phyloP scores from a whole-genome alignment of 164 flowering plant genomes.

The Nymphaea thermarum region DNA sequence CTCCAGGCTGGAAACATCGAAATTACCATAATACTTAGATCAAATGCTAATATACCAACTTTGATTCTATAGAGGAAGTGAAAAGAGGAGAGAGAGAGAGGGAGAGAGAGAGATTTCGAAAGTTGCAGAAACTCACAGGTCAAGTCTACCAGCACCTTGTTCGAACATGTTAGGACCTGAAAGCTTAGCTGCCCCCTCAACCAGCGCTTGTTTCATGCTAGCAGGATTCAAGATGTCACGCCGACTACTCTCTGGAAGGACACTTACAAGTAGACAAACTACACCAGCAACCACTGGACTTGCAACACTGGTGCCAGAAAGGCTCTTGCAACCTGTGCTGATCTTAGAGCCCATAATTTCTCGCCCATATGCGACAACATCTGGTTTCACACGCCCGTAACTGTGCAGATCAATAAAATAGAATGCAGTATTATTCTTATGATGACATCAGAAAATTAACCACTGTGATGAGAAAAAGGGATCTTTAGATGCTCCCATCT shows the following conservation, averaged over 20 bases:
- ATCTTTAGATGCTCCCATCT: too few relatives aligned
- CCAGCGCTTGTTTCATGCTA: slow-evolving; percentile 98
- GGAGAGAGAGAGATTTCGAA: too few relatives aligned
- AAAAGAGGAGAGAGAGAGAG: too few relatives aligned
- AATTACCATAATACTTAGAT: too few relatives aligned
- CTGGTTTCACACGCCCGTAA: slow-evolving; percentile 94
- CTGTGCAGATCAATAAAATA: neutral
- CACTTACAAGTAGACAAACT: slow-evolving; percentile 91
- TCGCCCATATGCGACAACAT: slow-evolving; percentile 95
- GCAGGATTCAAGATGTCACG: slow-evolving; percentile 79
- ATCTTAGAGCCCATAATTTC: slow-evolving; percentile 98
- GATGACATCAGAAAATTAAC: too few relatives aligned
- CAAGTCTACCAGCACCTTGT: slow-evolving; percentile 98
- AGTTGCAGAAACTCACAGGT: slow-evolving; percentile 56
- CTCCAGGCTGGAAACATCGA: slow-evolving; percentile 42
- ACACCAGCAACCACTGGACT: slow-evolving; percentile 99
- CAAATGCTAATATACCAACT: too few relatives aligned
- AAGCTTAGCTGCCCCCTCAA: slow-evolving; percentile 97
- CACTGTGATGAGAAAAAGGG: too few relatives aligned
- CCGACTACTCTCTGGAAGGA: slow-evolving; percentile 55
- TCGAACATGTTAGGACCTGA: slow-evolving; percentile 96
- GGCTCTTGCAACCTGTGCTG: slow-evolving; percentile 95
- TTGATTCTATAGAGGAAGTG: too few relatives aligned
- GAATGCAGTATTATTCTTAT: too few relatives aligned
- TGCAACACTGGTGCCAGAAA: slow-evolving; percentile 99